phyloP scores from a whole-genome alignment of 257 asterid species.

The Solanum arcanum region DNA sequence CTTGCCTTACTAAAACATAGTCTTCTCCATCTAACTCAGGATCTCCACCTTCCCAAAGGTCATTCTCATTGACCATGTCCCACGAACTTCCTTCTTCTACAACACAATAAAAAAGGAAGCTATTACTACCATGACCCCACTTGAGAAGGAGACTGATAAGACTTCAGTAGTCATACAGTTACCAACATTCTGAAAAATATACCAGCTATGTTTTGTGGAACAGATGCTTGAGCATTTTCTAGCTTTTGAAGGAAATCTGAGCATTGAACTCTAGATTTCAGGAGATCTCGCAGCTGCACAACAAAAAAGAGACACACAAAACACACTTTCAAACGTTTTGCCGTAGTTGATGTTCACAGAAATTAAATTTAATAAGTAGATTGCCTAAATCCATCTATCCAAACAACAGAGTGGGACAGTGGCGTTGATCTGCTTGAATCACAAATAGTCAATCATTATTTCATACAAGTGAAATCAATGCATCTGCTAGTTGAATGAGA shows the following conservation, averaged over 20 bases:
- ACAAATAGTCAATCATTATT: background rate
- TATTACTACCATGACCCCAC: background rate
- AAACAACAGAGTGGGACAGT: background rate
- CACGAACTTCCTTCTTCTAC: slow-evolving; percentile 87
- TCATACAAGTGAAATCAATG: background rate
- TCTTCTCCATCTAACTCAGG: slow-evolving; percentile 59
- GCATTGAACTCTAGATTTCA: slow-evolving; percentile 81
- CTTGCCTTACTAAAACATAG: slow-evolving; percentile 86
- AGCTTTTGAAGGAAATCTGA: slow-evolving; percentile 86
- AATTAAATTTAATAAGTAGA: background rate
- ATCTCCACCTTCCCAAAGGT: slow-evolving; percentile 80
- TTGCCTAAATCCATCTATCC: background rate
- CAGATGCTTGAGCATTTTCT: slow-evolving; percentile 64
- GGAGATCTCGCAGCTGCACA: slow-evolving; percentile 67
- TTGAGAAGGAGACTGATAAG: background rate
- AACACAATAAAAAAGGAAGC: slow-evolving; percentile 2
- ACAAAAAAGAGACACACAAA: background rate
- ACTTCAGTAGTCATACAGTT: background rate
- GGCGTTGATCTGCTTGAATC: background rate
- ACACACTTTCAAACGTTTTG: background rate
- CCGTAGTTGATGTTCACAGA: background rate
- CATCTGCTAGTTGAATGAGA: background rate
- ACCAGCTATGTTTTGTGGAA: slow-evolving; percentile 57
- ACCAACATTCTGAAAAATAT: slow-evolving; percentile 3
- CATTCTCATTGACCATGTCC: slow-evolving; percentile 84